phyloP scores from a whole-genome alignment of 768 basidiomycete genomes.

The Russula lepida region DNA sequence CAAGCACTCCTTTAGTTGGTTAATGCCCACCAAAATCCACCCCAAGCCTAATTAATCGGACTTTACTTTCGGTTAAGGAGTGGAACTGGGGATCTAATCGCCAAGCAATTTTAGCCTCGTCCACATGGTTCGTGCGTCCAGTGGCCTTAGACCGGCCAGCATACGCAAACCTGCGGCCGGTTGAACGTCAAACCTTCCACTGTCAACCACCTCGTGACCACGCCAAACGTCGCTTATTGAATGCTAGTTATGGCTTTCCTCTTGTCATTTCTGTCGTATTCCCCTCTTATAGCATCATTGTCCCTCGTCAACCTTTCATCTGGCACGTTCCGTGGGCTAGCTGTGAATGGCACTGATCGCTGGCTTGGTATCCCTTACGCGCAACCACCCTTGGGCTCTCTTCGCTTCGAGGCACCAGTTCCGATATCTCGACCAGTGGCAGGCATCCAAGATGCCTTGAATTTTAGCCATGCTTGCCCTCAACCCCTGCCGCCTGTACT shows the following conservation, averaged over 20 bases:
- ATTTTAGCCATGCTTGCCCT: constrained; percentile 50
- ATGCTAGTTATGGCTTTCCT: not conserved
- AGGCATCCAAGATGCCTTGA: constrained; percentile 35
- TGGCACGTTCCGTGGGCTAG: constrained; percentile 42
- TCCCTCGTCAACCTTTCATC: constrained; percentile 35
- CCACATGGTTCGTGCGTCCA: no score
- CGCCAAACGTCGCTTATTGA: not conserved
- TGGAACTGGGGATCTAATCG: no score
- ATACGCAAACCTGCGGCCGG: no score
- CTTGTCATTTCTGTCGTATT: not conserved
- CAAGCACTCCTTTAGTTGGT: no score
- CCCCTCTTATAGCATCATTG: not conserved
- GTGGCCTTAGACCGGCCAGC: no score
- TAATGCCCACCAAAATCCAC: no score
- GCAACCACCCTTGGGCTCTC: constrained; percentile 42
- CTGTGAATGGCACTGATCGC: constrained; percentile 39
- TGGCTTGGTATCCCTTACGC: constrained; percentile 61
- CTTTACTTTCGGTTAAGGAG: no score
- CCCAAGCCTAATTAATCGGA: no score
- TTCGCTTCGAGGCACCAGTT: constrained; percentile 51
- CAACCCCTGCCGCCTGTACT: constrained; percentile 38
- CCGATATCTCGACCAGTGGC: constrained; percentile 29
- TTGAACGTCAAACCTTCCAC: not conserved
- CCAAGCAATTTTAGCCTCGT: no score
- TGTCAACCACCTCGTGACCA: not conserved